phyloP scores from a whole-genome alignment of 441 rosid genomes.

The Erysimum pusillum region DNA sequence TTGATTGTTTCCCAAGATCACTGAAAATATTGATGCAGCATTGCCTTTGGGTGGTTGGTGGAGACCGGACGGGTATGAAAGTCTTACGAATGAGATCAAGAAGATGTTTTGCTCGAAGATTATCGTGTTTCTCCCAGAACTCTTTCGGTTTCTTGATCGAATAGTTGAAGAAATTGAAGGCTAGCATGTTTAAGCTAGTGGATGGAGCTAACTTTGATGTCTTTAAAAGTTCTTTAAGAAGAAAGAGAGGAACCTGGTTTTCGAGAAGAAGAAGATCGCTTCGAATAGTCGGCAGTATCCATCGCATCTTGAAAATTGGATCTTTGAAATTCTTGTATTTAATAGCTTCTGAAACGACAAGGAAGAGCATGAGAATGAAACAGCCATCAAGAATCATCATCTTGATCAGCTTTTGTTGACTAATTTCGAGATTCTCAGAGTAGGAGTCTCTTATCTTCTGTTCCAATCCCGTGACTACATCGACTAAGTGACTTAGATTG shows the following conservation, averaged over 20 bases:
- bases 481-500: constrained; percentile 49
- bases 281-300: constrained; percentile 62
- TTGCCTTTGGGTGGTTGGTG: neutral
- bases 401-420: constrained; percentile 53
- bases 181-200: constrained; percentile 40
- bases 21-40: constrained; percentile 6
- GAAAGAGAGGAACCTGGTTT: constrained; percentile 66
- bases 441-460: constrained; percentile 58
- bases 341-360: constrained; percentile 47
- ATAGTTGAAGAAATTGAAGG: constrained; percentile 15
- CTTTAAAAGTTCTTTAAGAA: constrained; percentile 56
- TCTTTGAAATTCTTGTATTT: constrained; percentile 46
- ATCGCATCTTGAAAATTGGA: constrained; percentile 59
- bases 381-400: constrained; percentile 67
- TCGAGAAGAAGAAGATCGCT: constrained; percentile 65
- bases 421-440: constrained; percentile 53
- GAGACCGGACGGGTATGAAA: constrained; percentile 38
- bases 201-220: constrained; percentile 43
- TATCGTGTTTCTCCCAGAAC: constrained; percentile 6
- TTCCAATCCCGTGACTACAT: constrained; percentile 50
- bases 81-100: constrained; percentile 56
- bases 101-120: constrained; percentile 49
- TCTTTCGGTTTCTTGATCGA: neutral
- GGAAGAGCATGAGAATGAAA: constrained; percentile 62
- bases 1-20: neutral